Percentiles rank a stretch among this genome's conserved stretches.
Evolutionary conservation across 2,329 filamentous ascomycete species (phyloP).

Genomic region (Tolypocladium cylindrosporum): DNA sequence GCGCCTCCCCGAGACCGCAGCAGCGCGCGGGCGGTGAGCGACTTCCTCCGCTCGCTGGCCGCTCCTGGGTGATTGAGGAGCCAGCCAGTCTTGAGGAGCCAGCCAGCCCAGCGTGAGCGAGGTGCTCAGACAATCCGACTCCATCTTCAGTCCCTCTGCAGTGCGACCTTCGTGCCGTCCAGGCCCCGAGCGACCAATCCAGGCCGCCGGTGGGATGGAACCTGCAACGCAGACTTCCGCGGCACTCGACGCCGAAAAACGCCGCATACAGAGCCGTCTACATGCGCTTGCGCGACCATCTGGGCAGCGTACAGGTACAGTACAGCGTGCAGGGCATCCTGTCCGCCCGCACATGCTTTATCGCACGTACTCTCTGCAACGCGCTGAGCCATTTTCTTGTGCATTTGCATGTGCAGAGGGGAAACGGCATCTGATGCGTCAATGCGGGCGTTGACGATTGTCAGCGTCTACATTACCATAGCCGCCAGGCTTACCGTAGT

Average conservation of each 20-base stretch:
- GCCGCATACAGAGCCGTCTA: neutral
- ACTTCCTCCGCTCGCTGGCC: neutral
- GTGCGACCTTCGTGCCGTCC: neutral
- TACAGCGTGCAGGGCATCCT: neutral
- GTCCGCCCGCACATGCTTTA: neutral
- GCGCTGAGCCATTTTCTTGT: neutral
- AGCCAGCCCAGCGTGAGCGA: too few species aligned
- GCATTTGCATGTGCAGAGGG: neutral
- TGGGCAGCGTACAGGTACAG: neutral
- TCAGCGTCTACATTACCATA: neutral
- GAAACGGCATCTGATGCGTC: neutral
- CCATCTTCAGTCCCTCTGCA: neutral
- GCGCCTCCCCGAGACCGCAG: constrained; percentile 5
- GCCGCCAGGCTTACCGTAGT: neutral
- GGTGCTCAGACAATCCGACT: too few species aligned
- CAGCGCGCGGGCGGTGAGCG: neutral
- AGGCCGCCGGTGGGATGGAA: neutral
- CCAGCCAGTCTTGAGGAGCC: too few species aligned
- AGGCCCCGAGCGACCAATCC: neutral
- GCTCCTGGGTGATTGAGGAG: too few species aligned
- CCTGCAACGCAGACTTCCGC: neutral
- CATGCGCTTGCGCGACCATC: neutral
- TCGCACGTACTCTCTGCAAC: neutral
- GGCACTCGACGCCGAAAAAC: neutral
- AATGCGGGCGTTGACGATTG: neutral